Evolutionary conservation across 306 rosid species (phyloP).

Genomic region (Cicer bijugum): DNA sequence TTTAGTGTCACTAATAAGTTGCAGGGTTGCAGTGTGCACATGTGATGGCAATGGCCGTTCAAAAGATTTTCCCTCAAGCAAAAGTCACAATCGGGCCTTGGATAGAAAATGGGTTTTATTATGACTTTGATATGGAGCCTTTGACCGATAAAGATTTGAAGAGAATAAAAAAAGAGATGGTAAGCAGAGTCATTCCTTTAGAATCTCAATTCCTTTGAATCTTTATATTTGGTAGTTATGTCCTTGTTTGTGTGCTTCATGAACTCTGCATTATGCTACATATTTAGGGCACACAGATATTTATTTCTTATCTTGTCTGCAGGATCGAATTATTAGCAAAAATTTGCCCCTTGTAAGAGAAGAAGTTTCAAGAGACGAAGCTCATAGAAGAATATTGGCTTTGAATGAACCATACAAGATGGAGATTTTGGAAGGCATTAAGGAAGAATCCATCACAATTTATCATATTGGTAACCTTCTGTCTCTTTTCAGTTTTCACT

Average conservation of each 20-base stretch:
- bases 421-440: constrained; percentile 90
- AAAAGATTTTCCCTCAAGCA: constrained; percentile 87
- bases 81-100: constrained; percentile 98
- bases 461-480: constrained; percentile 83
- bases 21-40: constrained; percentile 76
- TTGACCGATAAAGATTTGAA: constrained; percentile 89
- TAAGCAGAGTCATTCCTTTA: constrained; percentile 39
- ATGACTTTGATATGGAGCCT: constrained; percentile 89
- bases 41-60: constrained; percentile 99
- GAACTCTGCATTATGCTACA: constrained; percentile 39
- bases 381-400: constrained; percentile 73
- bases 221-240: constrained; percentile 14
- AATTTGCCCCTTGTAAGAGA: constrained; percentile 91
- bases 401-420: constrained; percentile 91
- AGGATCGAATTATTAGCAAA: constrained; percentile 82
- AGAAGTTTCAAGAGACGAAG: constrained; percentile 94
- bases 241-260: constrained; percentile 27
- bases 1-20: constrained; percentile 41
- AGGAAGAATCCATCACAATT: constrained; percentile 85
- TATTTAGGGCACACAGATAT: constrained; percentile 32
- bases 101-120: constrained; percentile 95
- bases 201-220: constrained; percentile 31
- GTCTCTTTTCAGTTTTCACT: constrained; percentile 39
- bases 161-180: constrained; percentile 95
- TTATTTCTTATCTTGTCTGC: constrained; percentile 47